These are phyloP conservation scores for Pichia sp. DNA, from an alignment of 1,139 yeast genomes.

Conservation along the genomic window DNA sequence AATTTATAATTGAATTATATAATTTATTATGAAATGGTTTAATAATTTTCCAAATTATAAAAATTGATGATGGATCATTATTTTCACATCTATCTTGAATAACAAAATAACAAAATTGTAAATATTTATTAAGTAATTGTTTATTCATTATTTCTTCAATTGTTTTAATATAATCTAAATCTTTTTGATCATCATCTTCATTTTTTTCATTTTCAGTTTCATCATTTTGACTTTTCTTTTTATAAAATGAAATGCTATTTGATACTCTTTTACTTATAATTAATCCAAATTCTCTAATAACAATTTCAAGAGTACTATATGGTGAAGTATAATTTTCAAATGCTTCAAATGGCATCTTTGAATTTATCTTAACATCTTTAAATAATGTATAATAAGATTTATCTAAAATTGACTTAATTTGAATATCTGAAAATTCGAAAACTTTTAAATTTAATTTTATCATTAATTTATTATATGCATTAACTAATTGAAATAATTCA, in stretches of 20 bases:
- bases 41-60: constrained; percentile 24
- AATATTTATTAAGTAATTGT: constrained; percentile 21
- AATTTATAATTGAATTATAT: constrained; percentile 21
- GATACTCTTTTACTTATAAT: constrained; percentile 14
- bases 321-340: not conserved
- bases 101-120: constrained; percentile 23
- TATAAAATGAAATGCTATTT: constrained; percentile 16
- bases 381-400: constrained; percentile 11
- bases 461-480: constrained; percentile 13
- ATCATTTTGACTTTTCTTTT: not conserved
- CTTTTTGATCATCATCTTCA: not conserved
- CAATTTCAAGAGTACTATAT: constrained; percentile 10
- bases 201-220: not conserved
- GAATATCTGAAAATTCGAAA: constrained; percentile 12
- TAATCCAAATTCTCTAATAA: constrained; percentile 18
- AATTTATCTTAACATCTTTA: not conserved
- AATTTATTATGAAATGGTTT: constrained; percentile 27
- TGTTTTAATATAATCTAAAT: not conserved
- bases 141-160: constrained; percentile 10
- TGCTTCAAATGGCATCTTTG: not conserved
- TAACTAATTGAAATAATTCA: constrained; percentile 11
- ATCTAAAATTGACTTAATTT: constrained; percentile 18
- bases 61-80: constrained; percentile 26
- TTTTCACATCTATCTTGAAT: constrained; percentile 21
- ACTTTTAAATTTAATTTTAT: constrained; percentile 8